phyloP scores from a whole-genome alignment of 2,329 filamentous ascomycete genomes.

The Mycosphaerella sp. region DNA sequence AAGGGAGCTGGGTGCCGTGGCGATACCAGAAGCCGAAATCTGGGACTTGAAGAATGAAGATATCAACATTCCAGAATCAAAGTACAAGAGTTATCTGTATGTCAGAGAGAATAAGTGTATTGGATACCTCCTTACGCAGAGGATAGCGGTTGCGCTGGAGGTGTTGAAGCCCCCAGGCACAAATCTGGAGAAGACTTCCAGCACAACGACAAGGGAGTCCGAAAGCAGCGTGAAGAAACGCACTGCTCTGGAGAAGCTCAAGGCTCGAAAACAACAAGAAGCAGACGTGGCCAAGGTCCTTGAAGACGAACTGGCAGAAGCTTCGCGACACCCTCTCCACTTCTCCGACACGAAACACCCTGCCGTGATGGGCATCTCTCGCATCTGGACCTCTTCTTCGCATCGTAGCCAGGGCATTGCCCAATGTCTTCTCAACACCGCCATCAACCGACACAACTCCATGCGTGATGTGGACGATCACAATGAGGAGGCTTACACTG shows the following conservation, averaged over 20 bases:
- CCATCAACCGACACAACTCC: conserved; percentile 21
- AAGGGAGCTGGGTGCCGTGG: conserved; percentile 55
- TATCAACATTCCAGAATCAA: conserved; percentile 31
- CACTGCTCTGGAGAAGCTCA: conserved; percentile 22
- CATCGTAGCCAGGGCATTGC: conserved; percentile 55
- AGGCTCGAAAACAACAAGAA: conserved; percentile 22
- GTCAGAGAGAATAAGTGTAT: conserved; percentile 57
- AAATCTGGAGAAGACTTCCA: not conserved
- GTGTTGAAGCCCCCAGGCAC: conserved; percentile 37
- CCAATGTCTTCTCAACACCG: conserved; percentile 48
- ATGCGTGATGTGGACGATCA: conserved; percentile 1
- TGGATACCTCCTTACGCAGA: conserved; percentile 56
- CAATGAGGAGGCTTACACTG: not conserved
- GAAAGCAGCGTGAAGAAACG: conserved; percentile 6
- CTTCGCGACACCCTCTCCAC: conserved; percentile 20
- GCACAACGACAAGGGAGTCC: conserved; percentile 8
- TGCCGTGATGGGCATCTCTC: conserved; percentile 56
- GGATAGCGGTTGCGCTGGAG: conserved; percentile 51
- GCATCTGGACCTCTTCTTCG: conserved; percentile 58
- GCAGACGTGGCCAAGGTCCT: conserved; percentile 9
- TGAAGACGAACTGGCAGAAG: conserved; percentile 13
- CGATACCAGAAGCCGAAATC: conserved; percentile 52
- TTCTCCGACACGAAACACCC: conserved; percentile 25
- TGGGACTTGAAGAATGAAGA: conserved; percentile 46
- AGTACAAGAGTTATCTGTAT: conserved; percentile 58